phyloP scores from a whole-genome alignment of 2,329 filamentous ascomycete genomes.

The Calonectria multiphialidica region DNA sequence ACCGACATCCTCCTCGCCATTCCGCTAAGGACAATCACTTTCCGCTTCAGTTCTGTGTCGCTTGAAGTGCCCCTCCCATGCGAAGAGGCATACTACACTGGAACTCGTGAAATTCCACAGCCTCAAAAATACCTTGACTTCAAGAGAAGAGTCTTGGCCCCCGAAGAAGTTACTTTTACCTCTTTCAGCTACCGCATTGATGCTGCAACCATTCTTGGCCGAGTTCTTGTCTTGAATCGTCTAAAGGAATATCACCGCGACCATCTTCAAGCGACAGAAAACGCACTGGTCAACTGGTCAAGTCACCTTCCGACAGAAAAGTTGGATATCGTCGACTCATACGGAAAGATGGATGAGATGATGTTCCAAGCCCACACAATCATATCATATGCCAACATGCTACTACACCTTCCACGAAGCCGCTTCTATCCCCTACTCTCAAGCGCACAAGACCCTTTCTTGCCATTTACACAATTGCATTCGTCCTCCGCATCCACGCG shows the following conservation, averaged over 20 bases:
- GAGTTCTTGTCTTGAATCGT: constrained; percentile 29
- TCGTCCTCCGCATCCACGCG: constrained; percentile 23
- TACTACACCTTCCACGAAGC: constrained; percentile 34
- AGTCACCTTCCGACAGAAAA: constrained; percentile 32
- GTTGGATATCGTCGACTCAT: constrained; percentile 32
- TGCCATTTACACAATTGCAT: constrained; percentile 5
- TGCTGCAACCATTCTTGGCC: constrained; percentile 30
- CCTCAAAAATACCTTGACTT: constrained; percentile 33
- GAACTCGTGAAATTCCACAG: constrained; percentile 7
- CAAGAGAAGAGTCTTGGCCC: constrained; percentile 20
- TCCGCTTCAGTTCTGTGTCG: constrained; percentile 27
- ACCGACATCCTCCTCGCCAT: constrained; percentile 36
- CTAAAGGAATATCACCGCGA: constrained; percentile 28
- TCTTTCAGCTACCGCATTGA: constrained; percentile 41
- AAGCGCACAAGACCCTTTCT: background rate
- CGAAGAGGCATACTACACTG: constrained; percentile 30
- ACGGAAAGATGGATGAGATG: constrained; percentile 39
- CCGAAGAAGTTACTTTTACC: constrained; percentile 30
- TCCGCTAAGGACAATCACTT: constrained; percentile 22
- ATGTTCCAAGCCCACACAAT: constrained; percentile 39
- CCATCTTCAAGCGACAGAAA: constrained; percentile 36
- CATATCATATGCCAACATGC: constrained; percentile 34
- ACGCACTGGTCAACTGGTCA: constrained; percentile 35
- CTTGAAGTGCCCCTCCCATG: constrained; percentile 35
- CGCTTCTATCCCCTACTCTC: background rate